These are phyloP conservation scores for Cucurbita pepo DNA, from an alignment of 306 rosid genomes.

Conservation along the genomic window DNA sequence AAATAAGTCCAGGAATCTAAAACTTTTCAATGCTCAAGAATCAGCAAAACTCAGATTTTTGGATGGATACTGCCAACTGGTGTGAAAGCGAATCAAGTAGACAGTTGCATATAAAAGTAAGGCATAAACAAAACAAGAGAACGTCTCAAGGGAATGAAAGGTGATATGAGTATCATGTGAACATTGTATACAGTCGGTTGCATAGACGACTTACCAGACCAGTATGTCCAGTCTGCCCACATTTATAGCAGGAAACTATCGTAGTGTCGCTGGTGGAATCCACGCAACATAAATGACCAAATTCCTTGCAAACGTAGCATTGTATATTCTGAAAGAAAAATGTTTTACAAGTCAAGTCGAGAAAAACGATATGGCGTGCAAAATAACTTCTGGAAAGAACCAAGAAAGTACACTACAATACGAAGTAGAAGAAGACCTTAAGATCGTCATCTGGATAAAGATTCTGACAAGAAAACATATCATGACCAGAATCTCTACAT, in stretches of 20 bases:
- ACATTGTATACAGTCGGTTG: neutral
- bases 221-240: conserved; percentile 73
- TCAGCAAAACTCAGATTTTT: neutral
- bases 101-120: neutral
- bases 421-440: conserved; percentile 31
- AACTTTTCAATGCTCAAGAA: neutral
- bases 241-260: conserved; percentile 72
- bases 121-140: neutral
- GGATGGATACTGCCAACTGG: neutral
- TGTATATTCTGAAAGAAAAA: conserved; percentile 42
- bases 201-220: conserved; percentile 64
- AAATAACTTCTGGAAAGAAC: neutral
- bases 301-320: conserved; percentile 62
- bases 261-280: conserved; percentile 13
- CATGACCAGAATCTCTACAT: conserved; percentile 84
- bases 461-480: conserved; percentile 60
- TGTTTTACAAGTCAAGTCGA: neutral
- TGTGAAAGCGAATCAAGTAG: neutral
- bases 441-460: conserved; percentile 53
- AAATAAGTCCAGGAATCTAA: neutral
- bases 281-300: conserved; percentile 82
- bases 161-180: neutral
- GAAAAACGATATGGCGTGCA: neutral
- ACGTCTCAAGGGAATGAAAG: neutral
- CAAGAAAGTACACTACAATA: neutral